Evolutionary conservation across 352 stramenopile genomes (phyloP).

Genomic region (Blastocystis hominis): DNA sequence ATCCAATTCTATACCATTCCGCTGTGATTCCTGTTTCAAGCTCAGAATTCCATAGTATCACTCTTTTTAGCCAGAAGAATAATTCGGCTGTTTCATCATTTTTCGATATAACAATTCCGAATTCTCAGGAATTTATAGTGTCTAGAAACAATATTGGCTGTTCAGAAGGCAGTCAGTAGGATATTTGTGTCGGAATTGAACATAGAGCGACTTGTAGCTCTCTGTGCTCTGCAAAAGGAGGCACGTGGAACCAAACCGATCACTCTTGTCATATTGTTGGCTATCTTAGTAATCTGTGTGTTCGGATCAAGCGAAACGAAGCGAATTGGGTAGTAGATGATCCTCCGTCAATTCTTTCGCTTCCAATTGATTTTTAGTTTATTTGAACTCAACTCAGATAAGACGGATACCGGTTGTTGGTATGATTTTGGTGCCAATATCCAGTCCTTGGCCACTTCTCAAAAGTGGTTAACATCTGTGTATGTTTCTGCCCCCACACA

Average conservation of each 20-base stretch:
- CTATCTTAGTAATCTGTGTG: not conserved
- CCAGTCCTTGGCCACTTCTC: not conserved
- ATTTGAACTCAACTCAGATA: not conserved
- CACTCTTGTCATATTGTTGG: not conserved
- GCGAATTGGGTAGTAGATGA: not conserved
- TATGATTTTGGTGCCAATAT: not conserved
- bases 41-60: not conserved
- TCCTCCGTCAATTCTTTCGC: not conserved
- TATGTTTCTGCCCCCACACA: not conserved
- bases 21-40: not conserved
- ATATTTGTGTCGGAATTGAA: not conserved
- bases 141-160: not conserved
- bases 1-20: not conserved
- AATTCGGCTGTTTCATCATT: not conserved
- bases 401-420: not conserved
- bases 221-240: not conserved
- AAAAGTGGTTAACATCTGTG: not conserved
- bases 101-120: not conserved
- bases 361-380: not conserved
- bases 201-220: not conserved
- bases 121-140: not conserved
- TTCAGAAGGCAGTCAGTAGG: slow-evolving; percentile 11
- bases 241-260: not conserved
- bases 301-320: not conserved
- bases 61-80: not conserved